Evolutionary conservation across 2,329 filamentous ascomycete species (phyloP).

Genomic region (Eutypella sp.): DNA sequence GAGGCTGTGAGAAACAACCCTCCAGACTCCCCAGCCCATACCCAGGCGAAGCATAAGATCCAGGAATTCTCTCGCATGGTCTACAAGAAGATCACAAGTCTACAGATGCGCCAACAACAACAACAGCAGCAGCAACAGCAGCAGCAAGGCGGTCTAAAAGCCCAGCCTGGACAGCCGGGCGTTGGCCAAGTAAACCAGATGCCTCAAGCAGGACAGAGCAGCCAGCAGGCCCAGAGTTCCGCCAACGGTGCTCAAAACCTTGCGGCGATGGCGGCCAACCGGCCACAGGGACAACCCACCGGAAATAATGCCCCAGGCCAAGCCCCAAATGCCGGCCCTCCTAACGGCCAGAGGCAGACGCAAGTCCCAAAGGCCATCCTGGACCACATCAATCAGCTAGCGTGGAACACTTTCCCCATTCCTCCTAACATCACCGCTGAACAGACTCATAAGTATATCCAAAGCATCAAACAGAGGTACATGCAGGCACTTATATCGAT

Average conservation of each 20-base stretch:
- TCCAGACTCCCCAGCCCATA: conserved; percentile 41
- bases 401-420: conserved; percentile 15
- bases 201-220: conserved; percentile 24
- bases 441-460: conserved; percentile 14
- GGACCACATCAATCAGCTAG: conserved; percentile 21
- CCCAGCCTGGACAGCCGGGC: conserved; percentile 22
- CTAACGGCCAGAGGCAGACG: neutral
- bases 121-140: conserved; percentile 17
- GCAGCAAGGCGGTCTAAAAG: conserved; percentile 11
- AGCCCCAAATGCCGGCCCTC: conserved; percentile 4
- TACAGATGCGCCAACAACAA: conserved; percentile 27
- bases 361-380: conserved; percentile 17
- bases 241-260: conserved; percentile 7
- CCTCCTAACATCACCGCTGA: conserved; percentile 14
- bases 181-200: conserved; percentile 24
- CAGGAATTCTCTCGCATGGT: conserved; percentile 57
- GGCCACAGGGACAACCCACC: conserved; percentile 11
- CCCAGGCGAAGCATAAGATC: conserved; percentile 52
- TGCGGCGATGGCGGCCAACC: conserved; percentile 7
- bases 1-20: conserved; percentile 41
- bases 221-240: conserved; percentile 3
- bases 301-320: conserved; percentile 3
- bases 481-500: conserved; percentile 19
- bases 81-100: conserved; percentile 38
- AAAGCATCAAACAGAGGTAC: conserved; percentile 18